Percentiles rank a stretch among this genome's conserved stretches.
Conservation (phyloP, 2,329 filamentous ascomycete genomes). For the Colletotrichum sp. region DNA sequence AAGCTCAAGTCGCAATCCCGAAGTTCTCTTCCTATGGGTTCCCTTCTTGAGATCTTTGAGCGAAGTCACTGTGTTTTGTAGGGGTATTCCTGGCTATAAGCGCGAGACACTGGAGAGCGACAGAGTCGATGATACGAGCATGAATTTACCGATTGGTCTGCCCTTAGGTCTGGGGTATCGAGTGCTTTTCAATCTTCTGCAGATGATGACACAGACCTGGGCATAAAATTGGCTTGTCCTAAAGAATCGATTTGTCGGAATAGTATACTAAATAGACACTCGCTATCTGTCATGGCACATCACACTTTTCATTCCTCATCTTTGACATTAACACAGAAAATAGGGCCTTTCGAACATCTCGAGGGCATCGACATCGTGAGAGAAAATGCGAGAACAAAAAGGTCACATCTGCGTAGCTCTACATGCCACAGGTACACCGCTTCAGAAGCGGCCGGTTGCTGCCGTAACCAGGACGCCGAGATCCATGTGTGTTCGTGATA, state of each 20-base stretch:
- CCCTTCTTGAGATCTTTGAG: neutral
- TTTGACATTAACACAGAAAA: neutral
- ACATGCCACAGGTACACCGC: neutral
- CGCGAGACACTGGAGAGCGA: neutral
- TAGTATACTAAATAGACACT: neutral
- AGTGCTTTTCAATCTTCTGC: neutral
- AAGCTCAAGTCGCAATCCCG: neutral
- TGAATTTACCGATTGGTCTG: rapidly evolving
- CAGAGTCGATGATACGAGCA: neutral
- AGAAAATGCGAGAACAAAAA: neutral
- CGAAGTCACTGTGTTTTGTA: neutral
- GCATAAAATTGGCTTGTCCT: neutral
- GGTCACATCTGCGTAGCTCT: neutral
- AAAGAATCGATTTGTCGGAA: neutral
- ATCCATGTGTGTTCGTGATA: neutral
- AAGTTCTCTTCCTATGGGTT: neutral
- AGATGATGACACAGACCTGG: neutral
- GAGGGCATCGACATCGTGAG: neutral
- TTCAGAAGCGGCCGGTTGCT: neutral
- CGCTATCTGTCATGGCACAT: neutral
- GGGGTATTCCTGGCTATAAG: neutral
- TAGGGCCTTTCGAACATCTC: neutral
- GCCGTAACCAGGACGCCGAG: neutral
- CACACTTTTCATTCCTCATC: neutral
- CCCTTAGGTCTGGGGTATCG: neutral